phyloP scores from a whole-genome alignment of 805 yeast species.

The Lipomyces oligophaga region DNA sequence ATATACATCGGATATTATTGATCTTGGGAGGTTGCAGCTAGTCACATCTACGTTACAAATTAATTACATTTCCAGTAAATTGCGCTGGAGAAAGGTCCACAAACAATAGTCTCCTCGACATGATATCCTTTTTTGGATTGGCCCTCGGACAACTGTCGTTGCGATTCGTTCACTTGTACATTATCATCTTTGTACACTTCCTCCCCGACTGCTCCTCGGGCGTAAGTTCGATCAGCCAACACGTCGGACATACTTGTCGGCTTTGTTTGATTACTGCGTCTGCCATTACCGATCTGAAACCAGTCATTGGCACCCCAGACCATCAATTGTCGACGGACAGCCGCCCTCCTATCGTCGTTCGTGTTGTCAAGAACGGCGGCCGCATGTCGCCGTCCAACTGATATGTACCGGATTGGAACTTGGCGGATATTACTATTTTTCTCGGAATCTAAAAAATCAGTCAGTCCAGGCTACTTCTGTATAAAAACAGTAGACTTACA shows the following conservation, averaged over 20 bases:
- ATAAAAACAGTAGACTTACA: constrained; percentile 16
- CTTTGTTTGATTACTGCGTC: constrained; percentile 52
- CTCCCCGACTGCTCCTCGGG: neutral
- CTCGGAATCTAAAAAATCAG: constrained; percentile 43
- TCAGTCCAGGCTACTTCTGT: neutral
- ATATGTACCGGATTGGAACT: constrained; percentile 50
- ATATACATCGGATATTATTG: neutral
- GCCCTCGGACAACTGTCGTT: constrained; percentile 3
- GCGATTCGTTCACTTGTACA: neutral
- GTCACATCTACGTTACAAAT: no score
- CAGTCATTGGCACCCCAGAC: constrained; percentile 78
- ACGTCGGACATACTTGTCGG: constrained; percentile 40
- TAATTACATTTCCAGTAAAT: constrained; percentile 25
- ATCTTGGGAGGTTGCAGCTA: no score
- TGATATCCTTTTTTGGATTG: constrained; percentile 1
- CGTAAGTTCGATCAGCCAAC: neutral
- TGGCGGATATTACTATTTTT: constrained; percentile 40
- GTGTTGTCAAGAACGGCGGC: constrained; percentile 57
- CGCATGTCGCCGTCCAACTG: constrained; percentile 63
- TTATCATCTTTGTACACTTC: neutral
- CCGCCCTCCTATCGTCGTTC: no score
- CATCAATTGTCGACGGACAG: constrained; percentile 16
- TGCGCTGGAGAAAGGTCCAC: constrained; percentile 21
- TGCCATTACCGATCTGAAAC: constrained; percentile 86
- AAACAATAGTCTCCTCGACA: constrained; percentile 20